Percentiles rank a stretch among this genome's conserved stretches.
phyloP scores from a whole-genome alignment of 1,284 basidiomycete species.

The Rhodotorula sp. region DNA sequence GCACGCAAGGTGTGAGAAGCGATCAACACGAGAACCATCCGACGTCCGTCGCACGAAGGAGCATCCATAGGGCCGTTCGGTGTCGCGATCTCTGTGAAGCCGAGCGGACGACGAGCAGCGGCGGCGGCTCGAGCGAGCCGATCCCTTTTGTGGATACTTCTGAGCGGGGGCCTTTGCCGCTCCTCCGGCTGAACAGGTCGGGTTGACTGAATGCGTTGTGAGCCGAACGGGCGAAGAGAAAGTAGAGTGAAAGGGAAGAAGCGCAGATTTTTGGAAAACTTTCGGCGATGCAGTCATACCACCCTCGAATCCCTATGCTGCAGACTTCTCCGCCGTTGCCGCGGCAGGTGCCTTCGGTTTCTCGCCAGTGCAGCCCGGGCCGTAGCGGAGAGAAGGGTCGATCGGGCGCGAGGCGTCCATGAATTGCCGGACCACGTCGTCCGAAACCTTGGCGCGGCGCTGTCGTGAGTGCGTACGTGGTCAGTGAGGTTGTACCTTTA shows the following conservation, averaged over 20 bases:
- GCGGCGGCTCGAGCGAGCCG: no score
- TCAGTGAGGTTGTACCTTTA: slow-evolving; percentile 43
- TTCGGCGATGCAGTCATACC: not conserved
- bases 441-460: slow-evolving; percentile 77
- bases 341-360: slow-evolving; percentile 3
- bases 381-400: slow-evolving; percentile 47
- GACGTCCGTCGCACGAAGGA: no score
- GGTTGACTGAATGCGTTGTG: no score
- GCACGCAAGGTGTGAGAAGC: no score
- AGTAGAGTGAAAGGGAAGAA: not conserved
- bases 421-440: slow-evolving; percentile 71
- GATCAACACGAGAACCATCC: no score
- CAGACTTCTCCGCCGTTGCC: not conserved
- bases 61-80: no score
- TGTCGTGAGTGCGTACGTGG: slow-evolving; percentile 46
- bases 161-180: no score
- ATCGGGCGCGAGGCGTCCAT: slow-evolving; percentile 85
- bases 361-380: slow-evolving; percentile 32
- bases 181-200: no score
- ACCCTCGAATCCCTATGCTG: not conserved
- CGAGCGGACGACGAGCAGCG: no score
- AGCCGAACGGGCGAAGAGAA: no score
- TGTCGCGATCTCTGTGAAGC: no score
- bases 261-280: not conserved
- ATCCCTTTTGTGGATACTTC: no score